Percentiles rank a stretch among this genome's conserved stretches.
Evolutionary conservation across 139 green algal genomes (phyloP).

Genomic region (Chlorella vulgaris): DNA sequence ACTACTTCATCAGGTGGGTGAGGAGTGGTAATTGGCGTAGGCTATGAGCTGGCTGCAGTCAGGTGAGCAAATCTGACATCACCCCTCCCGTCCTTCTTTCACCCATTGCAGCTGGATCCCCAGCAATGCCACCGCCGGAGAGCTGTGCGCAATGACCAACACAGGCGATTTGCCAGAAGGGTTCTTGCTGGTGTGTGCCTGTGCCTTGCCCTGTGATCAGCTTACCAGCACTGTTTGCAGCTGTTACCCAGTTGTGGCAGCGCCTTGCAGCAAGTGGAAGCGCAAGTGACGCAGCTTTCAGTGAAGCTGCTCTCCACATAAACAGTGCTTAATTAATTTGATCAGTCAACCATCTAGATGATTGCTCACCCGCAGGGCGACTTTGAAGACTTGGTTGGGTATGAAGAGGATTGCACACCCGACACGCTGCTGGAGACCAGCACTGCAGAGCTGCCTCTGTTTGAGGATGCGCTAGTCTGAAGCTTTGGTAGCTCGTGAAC

Average conservation of each 20-base stretch:
- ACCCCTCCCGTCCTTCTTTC: too few species aligned
- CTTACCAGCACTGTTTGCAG: too few species aligned
- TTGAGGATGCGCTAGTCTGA: too few species aligned
- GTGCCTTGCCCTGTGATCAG: too few species aligned
- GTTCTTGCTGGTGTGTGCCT: conserved; percentile 19
- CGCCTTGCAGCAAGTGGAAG: too few species aligned
- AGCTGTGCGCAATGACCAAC: conserved; percentile 14
- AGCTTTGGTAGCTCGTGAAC: too few species aligned
- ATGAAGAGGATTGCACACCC: conserved; percentile 12
- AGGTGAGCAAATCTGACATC: too few species aligned
- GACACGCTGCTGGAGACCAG: not conserved
- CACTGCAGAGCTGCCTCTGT: too few species aligned
- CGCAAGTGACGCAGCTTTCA: not conserved
- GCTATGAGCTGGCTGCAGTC: not conserved
- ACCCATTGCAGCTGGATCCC: conserved; percentile 11
- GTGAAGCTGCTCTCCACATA: not conserved
- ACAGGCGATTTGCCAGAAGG: conserved; percentile 9
- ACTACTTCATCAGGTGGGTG: not conserved
- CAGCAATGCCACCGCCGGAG: not conserved
- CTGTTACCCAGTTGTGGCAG: too few species aligned
- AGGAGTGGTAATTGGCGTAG: not conserved
- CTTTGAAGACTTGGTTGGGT: conserved; percentile 21
- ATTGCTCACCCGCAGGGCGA: not conserved
- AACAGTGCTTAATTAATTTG: too few species aligned
- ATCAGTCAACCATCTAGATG: too few species aligned